Conservation (phyloP, 202 grass and related monocot species). For the Hordeum pubiflorum region DNA sequence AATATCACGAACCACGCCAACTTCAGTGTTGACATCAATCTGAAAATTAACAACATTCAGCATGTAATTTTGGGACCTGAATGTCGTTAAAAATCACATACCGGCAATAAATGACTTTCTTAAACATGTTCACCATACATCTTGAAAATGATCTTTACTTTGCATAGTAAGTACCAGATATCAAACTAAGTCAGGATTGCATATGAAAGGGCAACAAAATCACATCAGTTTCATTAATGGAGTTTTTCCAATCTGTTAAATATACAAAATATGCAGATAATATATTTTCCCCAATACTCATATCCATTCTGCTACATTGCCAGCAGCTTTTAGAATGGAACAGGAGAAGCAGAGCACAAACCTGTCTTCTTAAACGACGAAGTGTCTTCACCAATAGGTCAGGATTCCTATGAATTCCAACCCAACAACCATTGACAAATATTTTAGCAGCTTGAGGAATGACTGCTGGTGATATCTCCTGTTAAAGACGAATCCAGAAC, state of each 20-base stretch:
- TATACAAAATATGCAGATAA: neutral
- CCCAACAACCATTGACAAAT: constrained; percentile 95
- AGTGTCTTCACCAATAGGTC: constrained; percentile 80
- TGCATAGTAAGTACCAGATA: neutral
- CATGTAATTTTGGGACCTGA: constrained; percentile 8
- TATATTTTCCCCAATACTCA: neutral
- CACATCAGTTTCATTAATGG: neutral
- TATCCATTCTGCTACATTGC: neutral
- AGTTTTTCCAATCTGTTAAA: neutral
- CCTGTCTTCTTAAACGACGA: constrained; percentile 90
- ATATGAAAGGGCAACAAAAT: neutral
- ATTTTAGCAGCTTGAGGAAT: constrained; percentile 96
- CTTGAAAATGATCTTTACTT: neutral
- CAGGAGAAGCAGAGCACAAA: constrained; percentile 24
- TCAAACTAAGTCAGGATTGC: neutral
- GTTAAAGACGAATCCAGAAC: constrained; percentile 3
- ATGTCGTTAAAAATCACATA: neutral
- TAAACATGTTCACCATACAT: neutral
- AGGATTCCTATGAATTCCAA: constrained; percentile 95
- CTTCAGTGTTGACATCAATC: constrained; percentile 98
- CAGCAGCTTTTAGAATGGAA: neutral
- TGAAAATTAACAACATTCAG: constrained; percentile 29
- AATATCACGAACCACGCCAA: constrained; percentile 95
- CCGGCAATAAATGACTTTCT: neutral
- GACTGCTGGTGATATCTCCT: constrained; percentile 95